phyloP scores from a whole-genome alignment of 371 early-diverging fungal genomes.

The Syncephalastrum monosporum region DNA sequence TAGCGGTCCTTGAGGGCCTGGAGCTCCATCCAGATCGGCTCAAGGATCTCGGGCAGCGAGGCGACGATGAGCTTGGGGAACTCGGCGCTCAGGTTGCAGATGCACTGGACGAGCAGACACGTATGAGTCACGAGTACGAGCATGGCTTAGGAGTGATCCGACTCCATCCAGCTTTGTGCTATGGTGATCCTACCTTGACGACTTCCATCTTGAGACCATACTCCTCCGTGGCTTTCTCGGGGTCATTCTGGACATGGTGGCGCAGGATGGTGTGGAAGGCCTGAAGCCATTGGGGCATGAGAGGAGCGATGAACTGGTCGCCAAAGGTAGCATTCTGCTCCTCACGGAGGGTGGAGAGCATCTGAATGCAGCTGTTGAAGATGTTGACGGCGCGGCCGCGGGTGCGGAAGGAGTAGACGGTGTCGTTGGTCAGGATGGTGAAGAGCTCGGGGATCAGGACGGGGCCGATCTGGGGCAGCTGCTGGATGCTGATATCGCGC shows the following conservation, averaged over 20 bases:
- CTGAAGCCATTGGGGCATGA: slow-evolving; percentile 79
- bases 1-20: slow-evolving; percentile 55
- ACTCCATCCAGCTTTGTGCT: no score
- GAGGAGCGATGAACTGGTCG: slow-evolving; percentile 68
- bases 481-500: slow-evolving; percentile 84
- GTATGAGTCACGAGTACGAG: background rate
- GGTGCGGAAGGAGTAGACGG: slow-evolving; percentile 64
- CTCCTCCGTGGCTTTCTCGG: slow-evolving; percentile 52
- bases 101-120: slow-evolving; percentile 34
- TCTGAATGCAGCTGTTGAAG: slow-evolving; percentile 81
- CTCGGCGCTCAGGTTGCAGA: slow-evolving; percentile 57
- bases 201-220: slow-evolving; percentile 74
- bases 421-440: slow-evolving; percentile 64
- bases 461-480: slow-evolving; percentile 78
- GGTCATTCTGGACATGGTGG: slow-evolving; percentile 50
- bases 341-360: slow-evolving; percentile 74
- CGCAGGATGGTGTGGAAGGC: slow-evolving; percentile 66
- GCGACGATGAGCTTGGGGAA: slow-evolving; percentile 61
- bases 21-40: slow-evolving; percentile 69
- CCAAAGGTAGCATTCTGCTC: slow-evolving; percentile 67
- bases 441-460: slow-evolving; percentile 81
- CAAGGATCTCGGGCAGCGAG: slow-evolving; percentile 51
- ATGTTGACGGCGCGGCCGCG: slow-evolving; percentile 79
- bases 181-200: slow-evolving; percentile 51
- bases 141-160: background rate